Percentiles rank a stretch among this genome's conserved stretches.
phyloP scores from a whole-genome alignment of 176 grass and related monocot species.

The Musa schizocarpa region DNA sequence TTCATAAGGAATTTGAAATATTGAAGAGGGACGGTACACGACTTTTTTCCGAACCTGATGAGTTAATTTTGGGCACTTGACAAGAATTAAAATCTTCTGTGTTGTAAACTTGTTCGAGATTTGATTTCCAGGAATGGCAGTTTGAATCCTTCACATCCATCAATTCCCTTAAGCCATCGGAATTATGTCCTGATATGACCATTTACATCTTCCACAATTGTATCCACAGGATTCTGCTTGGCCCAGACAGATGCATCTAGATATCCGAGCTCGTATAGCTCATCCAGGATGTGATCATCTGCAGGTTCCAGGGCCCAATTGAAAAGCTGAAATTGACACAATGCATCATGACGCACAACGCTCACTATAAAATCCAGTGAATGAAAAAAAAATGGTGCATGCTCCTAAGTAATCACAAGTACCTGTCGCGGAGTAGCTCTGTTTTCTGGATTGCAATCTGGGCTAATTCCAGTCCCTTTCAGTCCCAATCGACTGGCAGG shows the following conservation, averaged over 20 bases:
- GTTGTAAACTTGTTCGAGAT: neutral
- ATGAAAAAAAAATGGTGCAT: neutral
- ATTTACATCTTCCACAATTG: slow-evolving; percentile 21
- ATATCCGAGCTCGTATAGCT: slow-evolving; percentile 76
- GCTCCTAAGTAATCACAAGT: neutral
- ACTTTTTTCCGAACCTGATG: neutral
- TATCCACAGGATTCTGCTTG: slow-evolving; percentile 43
- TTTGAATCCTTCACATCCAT: neutral
- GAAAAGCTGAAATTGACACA: slow-evolving; percentile 60
- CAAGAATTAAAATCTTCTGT: neutral
- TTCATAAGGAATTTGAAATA: neutral
- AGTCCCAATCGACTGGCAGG: slow-evolving; percentile 52
- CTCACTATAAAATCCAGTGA: neutral
- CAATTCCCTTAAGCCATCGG: neutral
- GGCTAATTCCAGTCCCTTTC: slow-evolving; percentile 72
- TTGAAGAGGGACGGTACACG: too few relatives aligned
- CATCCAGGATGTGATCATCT: slow-evolving; percentile 66
- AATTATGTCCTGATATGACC: neutral
- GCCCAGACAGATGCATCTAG: slow-evolving; percentile 68
- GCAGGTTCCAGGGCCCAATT: slow-evolving; percentile 96
- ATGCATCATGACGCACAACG: neutral
- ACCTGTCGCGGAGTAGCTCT: slow-evolving; percentile 86
- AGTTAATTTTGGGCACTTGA: neutral
- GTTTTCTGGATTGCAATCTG: slow-evolving; percentile 84
- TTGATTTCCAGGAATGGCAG: neutral